Evolutionary conservation across 2,329 filamentous ascomycete genomes (phyloP).

Genomic region (Calonectria pseudoturangicola): DNA sequence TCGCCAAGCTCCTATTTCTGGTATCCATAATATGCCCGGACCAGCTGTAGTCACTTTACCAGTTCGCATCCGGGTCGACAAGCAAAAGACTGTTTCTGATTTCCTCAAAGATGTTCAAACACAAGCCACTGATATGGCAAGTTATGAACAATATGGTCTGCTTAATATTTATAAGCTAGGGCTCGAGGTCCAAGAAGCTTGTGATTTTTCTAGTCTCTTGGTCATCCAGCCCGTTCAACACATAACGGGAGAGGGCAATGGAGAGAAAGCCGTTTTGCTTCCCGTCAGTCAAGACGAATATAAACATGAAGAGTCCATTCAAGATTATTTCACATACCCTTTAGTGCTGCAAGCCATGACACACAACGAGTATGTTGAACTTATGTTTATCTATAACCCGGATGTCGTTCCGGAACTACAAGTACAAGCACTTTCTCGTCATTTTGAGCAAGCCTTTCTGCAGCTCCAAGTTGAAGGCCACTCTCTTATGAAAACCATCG

Average conservation of each 20-base stretch:
- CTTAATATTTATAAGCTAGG: slow-evolving; percentile 44
- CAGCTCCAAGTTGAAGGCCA: not conserved
- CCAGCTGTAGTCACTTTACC: slow-evolving; percentile 59
- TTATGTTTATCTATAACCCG: slow-evolving; percentile 17
- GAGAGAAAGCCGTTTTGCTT: not conserved
- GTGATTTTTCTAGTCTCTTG: slow-evolving; percentile 12
- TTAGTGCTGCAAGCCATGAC: slow-evolving; percentile 5
- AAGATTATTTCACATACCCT: slow-evolving; percentile 16
- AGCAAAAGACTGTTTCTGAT: slow-evolving; percentile 54
- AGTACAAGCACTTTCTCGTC: slow-evolving; percentile 8
- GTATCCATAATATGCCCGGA: slow-evolving; percentile 46
- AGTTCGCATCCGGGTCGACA: slow-evolving; percentile 53
- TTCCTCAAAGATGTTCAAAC: slow-evolving; percentile 62
- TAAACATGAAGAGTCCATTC: not conserved
- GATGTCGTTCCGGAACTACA: slow-evolving; percentile 9
- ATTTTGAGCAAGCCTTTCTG: slow-evolving; percentile 7
- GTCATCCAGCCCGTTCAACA: slow-evolving; percentile 14
- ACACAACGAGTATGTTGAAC: slow-evolving; percentile 3
- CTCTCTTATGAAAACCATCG: not conserved
- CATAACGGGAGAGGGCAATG: not conserved
- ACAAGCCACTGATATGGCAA: slow-evolving; percentile 37
- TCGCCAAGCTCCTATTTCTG: slow-evolving; percentile 53
- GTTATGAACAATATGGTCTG: slow-evolving; percentile 40
- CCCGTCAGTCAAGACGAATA: not conserved
- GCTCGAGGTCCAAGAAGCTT: slow-evolving; percentile 15